phyloP scores from a whole-genome alignment of 2,329 filamentous ascomycete genomes.

The Dothistroma pini region DNA sequence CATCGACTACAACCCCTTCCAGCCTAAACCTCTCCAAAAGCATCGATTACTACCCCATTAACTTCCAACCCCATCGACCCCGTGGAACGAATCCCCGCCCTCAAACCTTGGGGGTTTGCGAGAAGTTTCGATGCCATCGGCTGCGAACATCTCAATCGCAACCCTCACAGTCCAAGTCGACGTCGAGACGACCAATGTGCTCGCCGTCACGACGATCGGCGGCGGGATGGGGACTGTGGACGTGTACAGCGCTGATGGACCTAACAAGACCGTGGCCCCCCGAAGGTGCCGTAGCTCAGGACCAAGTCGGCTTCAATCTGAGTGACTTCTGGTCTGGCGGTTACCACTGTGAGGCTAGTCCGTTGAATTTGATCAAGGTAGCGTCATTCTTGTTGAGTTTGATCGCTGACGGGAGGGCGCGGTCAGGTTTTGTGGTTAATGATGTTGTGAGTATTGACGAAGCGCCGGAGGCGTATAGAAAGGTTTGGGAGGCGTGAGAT shows the following conservation, averaged over 20 bases:
- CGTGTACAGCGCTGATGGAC: constrained; percentile 6
- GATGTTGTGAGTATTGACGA: constrained; percentile 14
- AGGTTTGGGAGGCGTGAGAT: not conserved
- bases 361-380: not conserved
- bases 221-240: constrained; percentile 11
- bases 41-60: constrained; percentile 58
- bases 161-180: not conserved
- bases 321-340: not conserved
- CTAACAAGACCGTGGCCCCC: not conserved
- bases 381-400: not conserved
- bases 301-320: not conserved
- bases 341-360: not conserved
- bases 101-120: constrained; percentile 59
- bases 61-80: constrained; percentile 59
- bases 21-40: constrained; percentile 57
- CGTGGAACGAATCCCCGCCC: constrained; percentile 57
- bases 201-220: constrained; percentile 7
- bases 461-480: constrained; percentile 7
- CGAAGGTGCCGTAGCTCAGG: not conserved
- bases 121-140: constrained; percentile 62
- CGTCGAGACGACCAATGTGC: constrained; percentile 10
- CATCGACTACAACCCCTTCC: constrained; percentile 59
- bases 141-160: constrained; percentile 45
- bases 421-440: constrained; percentile 8
- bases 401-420: constrained; percentile 7